These are phyloP conservation scores for Hypoxylon sp. DNA, from an alignment of 2,329 filamentous ascomycete species.

Conservation along the genomic window DNA sequence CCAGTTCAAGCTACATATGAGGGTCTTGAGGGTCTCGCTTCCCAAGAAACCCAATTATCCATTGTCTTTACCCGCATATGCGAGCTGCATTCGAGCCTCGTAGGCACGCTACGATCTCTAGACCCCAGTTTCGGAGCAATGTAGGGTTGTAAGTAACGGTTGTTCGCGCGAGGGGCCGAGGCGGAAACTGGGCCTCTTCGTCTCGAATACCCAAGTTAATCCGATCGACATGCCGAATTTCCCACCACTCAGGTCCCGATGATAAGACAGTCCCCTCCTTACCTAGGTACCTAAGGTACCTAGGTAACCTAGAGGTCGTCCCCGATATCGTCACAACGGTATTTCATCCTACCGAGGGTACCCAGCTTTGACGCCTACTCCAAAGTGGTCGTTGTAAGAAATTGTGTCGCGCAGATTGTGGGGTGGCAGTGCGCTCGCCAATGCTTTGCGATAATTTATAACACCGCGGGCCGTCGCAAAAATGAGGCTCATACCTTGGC, in stretches of 20 bases:
- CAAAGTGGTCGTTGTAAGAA: not conserved
- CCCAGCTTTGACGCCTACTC: constrained; percentile 1
- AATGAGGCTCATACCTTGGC: not conserved
- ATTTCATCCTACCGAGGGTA: constrained; percentile 37
- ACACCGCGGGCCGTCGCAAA: not conserved
- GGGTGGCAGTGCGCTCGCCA: not conserved
- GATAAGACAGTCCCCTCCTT: constrained; percentile 31
- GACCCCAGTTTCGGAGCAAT: constrained; percentile 26
- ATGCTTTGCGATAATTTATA: not conserved
- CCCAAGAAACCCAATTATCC: constrained; percentile 6
- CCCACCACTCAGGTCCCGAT: constrained; percentile 52
- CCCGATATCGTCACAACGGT: constrained; percentile 24
- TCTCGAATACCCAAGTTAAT: constrained; percentile 40
- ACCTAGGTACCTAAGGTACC: no score
- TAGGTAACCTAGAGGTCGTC: no score
- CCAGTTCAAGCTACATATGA: constrained; percentile 5
- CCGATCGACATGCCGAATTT: constrained; percentile 48
- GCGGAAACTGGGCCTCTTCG: constrained; percentile 5
- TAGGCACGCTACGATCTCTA: not conserved
- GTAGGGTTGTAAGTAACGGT: not conserved
- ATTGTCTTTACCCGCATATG: constrained; percentile 31
- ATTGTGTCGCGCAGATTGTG: constrained; percentile 7
- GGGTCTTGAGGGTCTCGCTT: constrained; percentile 6
- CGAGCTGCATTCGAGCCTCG: not conserved
- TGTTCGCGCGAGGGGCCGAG: constrained; percentile 32